These are phyloP conservation scores for Tetrahymena elliotti DNA, from an alignment of 73 alveolate genomes.

Conservation along the genomic window DNA sequence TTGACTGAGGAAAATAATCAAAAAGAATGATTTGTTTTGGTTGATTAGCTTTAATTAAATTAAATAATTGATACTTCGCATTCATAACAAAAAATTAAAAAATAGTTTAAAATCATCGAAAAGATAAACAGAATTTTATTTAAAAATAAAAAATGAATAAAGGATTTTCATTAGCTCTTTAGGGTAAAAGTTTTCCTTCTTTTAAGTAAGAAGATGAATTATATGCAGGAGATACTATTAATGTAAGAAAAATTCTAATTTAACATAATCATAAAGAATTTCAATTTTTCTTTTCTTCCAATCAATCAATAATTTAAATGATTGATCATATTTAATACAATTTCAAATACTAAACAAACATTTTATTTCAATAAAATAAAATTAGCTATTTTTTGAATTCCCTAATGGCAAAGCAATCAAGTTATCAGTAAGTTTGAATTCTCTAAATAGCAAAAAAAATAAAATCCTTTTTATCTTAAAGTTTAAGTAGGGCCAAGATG, in stretches of 20 bases:
- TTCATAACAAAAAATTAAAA: neutral
- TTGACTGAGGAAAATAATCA: neutral
- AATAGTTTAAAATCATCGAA: neutral
- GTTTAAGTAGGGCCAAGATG: neutral
- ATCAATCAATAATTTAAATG: no score
- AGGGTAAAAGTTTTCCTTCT: neutral
- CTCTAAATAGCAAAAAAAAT: neutral
- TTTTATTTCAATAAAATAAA: neutral
- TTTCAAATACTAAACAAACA: neutral
- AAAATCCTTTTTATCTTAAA: neutral
- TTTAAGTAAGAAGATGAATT: neutral
- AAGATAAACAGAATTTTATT: neutral
- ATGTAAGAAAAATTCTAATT: neutral
- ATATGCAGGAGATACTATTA: neutral
- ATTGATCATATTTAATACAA: neutral
- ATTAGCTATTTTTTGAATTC: neutral
- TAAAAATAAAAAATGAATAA: neutral
- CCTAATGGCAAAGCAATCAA: neutral
- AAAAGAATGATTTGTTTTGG: no score
- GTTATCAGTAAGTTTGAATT: neutral
- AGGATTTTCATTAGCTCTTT: neutral
- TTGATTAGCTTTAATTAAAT: no score
- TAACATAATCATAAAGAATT: no score
- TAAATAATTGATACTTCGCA: neutral
- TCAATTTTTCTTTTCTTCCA: no score